Percentiles rank a stretch among this genome's conserved stretches.
phyloP scores from a whole-genome alignment of 495 filamentous ascomycete genomes.

The Penicillium pancosmium region DNA sequence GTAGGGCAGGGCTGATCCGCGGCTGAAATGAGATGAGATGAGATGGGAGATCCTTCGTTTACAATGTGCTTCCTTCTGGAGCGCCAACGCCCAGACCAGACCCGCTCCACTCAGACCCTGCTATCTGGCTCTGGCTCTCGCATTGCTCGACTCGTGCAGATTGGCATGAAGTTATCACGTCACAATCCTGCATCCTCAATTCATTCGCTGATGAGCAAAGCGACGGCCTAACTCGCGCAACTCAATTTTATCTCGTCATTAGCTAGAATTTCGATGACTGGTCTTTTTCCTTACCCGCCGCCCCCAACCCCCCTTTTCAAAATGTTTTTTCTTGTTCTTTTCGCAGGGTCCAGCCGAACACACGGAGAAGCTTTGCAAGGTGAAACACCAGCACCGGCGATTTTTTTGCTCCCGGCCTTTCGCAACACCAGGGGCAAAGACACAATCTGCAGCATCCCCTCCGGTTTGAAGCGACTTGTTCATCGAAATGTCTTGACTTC shows the following conservation, averaged over 20 bases:
- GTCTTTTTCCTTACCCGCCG: background rate
- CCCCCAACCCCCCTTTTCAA: background rate
- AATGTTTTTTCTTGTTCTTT: background rate
- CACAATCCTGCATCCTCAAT: background rate
- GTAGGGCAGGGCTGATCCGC: slow-evolving; percentile 1
- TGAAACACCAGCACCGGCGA: slow-evolving; percentile 15
- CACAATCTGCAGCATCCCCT: background rate
- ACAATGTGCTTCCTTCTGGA: background rate
- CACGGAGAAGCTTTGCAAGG: slow-evolving; percentile 18
- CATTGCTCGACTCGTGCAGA: background rate
- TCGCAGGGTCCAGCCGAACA: slow-evolving; percentile 1
- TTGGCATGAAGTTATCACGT: background rate
- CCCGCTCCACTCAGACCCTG: background rate
- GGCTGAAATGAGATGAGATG: background rate
- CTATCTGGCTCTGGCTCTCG: background rate
- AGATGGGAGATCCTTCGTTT: background rate
- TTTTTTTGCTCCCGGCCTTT: background rate
- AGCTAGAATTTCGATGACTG: background rate
- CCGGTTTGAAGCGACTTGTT: background rate
- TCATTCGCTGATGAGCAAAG: background rate
- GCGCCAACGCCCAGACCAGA: background rate
- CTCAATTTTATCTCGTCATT: background rate
- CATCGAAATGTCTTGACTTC: background rate
- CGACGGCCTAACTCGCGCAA: background rate
- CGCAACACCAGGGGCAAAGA: background rate